Percentiles rank a stretch among this genome's conserved stretches.
phyloP scores from a whole-genome alignment of 331 rosid species.

The Arachis monticola region DNA sequence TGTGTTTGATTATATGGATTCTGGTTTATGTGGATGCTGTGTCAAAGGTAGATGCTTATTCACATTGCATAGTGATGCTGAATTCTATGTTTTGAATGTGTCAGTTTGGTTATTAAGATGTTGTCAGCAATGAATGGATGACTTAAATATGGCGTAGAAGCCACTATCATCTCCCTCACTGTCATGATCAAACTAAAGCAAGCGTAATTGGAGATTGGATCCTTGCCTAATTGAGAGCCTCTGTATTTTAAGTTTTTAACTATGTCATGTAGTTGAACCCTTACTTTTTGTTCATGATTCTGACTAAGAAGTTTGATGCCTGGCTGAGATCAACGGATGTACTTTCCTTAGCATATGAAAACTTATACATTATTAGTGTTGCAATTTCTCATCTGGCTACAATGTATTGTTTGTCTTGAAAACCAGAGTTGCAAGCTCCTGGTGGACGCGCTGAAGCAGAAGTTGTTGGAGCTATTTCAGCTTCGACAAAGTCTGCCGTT shows the following conservation, averaged over 20 bases:
- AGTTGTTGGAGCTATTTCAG: constrained; percentile 37
- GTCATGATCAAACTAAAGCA: background rate
- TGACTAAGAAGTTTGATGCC: constrained; percentile 21
- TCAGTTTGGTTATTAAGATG: constrained; percentile 9
- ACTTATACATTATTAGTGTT: constrained; percentile 1
- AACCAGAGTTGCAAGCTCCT: constrained; percentile 66
- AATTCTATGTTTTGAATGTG: constrained; percentile 5
- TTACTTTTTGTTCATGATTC: constrained; percentile 29
- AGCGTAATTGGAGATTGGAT: too few relatives aligned
- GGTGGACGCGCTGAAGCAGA: constrained; percentile 64
- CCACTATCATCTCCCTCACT: background rate
- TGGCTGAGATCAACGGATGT: constrained; percentile 6
- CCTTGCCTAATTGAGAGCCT: background rate
- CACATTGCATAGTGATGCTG: background rate
- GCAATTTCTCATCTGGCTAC: constrained; percentile 7
- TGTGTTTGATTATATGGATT: constrained; percentile 15
- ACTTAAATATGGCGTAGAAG: background rate
- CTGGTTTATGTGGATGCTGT: constrained; percentile 20
- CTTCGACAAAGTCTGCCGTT: constrained; percentile 32
- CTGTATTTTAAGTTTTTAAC: background rate
- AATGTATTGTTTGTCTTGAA: constrained; percentile 21
- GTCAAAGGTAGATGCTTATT: constrained; percentile 4
- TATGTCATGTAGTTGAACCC: constrained; percentile 2
- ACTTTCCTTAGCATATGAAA: constrained; percentile 1
- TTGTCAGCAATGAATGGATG: constrained; percentile 7